A percentile compares a stretch with the other conserved stretches of the same genome.
Conservation (phyloP, 768 basidiomycete species). For the Phlebiopsis flavidoalba region DNA sequence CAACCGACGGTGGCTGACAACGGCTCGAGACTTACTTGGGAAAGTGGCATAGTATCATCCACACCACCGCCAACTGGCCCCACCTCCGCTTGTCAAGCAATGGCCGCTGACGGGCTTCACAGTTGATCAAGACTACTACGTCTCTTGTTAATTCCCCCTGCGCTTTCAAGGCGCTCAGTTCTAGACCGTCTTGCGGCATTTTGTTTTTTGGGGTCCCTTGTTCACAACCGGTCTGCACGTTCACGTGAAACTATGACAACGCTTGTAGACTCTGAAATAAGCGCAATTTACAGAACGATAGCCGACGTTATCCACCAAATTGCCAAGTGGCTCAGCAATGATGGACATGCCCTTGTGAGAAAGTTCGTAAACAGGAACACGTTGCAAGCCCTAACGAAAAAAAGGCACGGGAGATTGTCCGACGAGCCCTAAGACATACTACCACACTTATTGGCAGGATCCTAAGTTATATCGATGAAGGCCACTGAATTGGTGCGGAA, state of each 20-base stretch:
- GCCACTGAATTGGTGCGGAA: too few relatives aligned
- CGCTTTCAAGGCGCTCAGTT: constrained; percentile 26
- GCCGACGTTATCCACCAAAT: constrained; percentile 45
- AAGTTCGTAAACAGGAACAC: constrained; percentile 48
- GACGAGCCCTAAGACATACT: too few relatives aligned
- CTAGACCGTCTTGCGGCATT: constrained; percentile 39
- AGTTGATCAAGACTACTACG: constrained; percentile 42
- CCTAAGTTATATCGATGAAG: too few relatives aligned
- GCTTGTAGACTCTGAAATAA: constrained; percentile 56
- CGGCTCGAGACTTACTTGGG: too few relatives aligned
- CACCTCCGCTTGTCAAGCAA: constrained; percentile 48
- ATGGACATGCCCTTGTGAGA: constrained; percentile 36
- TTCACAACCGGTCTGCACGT: constrained; percentile 39
- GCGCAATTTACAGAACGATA: constrained; percentile 46
- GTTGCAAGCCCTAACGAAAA: constrained; percentile 25
- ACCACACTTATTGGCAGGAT: too few relatives aligned
- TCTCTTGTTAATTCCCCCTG: constrained; percentile 22
- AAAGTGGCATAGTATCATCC: constrained; percentile 13
- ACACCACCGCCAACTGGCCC: constrained; percentile 33
- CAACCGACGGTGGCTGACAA: too few relatives aligned
- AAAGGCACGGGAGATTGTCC: constrained; percentile 14
- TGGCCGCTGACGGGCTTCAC: constrained; percentile 44
- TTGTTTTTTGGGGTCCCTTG: constrained; percentile 47
- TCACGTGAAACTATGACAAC: constrained; percentile 45
- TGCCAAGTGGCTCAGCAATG: constrained; percentile 35